Base-by-base conservation (phyloP, 768 basidiomycete species). In the Trametes coccinea region DNA sequence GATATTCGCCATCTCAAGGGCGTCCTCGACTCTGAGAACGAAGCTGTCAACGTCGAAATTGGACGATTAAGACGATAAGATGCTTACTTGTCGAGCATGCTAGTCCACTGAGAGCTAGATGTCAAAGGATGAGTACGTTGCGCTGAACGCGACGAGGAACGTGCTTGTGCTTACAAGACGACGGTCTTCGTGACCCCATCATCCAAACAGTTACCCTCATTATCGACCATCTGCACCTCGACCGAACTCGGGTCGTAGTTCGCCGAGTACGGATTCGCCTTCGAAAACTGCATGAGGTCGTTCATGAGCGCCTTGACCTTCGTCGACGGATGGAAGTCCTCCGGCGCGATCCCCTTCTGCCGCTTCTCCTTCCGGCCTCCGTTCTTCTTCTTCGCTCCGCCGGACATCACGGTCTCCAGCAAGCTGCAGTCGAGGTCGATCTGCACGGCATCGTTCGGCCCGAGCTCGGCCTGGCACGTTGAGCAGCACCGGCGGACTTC, bases 61-160 rank as follows among this genome's bases (percentile, higher is more conserved):
- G 9, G 5, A 22, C 5, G 13, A 11, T 29, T 13, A 49, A 14
- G 5, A 11, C 13, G 11, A 11, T 4, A 49, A 30, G 5, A 31
- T 11, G 74, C 83, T 60, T 74, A 91, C 87, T 93, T 92, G 76
- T 94, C 92, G 40, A 95, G 85, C 93, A 95, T 95, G 39, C 84
- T 82, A 3, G 93, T 96, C 93, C 94, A 96, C 72, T 95, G 93
- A 5, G 93, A 95, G 74, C 93, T 95, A 71, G 14, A 53, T 34
- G 41, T 56, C 41, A 58, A 51, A 40, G 22, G 22, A 22, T 22
- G 22, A 22, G 22, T 22, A 16, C n/a, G 39, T 49, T 67, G 30
- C 71, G 67, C 11, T 37, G 34, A 61, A 51, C 9, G 5, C 53
- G 6, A 17, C 17, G 48, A 47, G 56, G 14, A 52, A 11, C 34